Conservation (phyloP, 2,329 filamentous ascomycete species). For the Metarhizium album region DNA sequence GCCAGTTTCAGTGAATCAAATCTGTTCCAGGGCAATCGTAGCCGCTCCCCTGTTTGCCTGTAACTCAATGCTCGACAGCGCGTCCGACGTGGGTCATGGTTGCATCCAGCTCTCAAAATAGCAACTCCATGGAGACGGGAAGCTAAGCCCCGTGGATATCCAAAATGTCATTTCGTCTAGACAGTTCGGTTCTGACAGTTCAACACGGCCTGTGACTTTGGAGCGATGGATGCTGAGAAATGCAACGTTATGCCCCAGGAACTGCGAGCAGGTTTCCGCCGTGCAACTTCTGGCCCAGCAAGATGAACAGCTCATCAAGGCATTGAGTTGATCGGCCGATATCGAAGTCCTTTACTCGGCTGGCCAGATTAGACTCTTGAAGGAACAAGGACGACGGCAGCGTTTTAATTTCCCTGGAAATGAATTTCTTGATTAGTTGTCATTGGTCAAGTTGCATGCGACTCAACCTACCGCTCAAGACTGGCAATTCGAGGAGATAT, state of each 20-base stretch:
- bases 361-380: no score
- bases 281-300: neutral
- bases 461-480: no score
- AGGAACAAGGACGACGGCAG: no score
- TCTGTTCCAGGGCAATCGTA: neutral
- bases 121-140: neutral
- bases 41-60: neutral
- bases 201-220: neutral
- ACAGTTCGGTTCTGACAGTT: neutral
- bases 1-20: neutral
- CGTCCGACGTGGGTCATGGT: neutral
- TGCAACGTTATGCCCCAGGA: neutral
- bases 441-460: no score
- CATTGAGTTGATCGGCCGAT: no score
- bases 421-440: no score
- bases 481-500: no score
- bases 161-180: neutral
- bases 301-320: no score
- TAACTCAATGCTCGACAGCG: neutral
- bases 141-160: neutral
- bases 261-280: neutral
- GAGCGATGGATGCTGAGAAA: neutral
- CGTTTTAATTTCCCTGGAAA: no score
- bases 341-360: no score
- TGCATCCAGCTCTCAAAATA: neutral